Percentiles rank a stretch among this genome's conserved stretches.
Conservation (phyloP, 2,329 filamentous ascomycete species). For the Emericellopsis atlantica region DNA sequence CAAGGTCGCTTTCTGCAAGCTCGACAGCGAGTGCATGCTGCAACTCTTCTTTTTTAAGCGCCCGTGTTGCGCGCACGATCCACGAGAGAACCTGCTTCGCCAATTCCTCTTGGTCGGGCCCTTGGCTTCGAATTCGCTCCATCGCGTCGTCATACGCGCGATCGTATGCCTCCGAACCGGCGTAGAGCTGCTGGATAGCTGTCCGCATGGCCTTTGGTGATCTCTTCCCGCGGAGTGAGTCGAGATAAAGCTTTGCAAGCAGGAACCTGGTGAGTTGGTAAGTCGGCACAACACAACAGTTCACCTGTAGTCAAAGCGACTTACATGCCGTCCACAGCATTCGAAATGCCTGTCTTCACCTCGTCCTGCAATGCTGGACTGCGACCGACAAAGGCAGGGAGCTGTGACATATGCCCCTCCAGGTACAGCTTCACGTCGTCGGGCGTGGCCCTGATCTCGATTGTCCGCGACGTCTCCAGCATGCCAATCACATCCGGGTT, state of each 20-base stretch:
- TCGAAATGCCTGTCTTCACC: slow-evolving; percentile 2
- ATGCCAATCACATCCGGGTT: slow-evolving; percentile 3
- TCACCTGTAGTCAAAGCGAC: no score
- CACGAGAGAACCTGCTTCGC: slow-evolving; percentile 25
- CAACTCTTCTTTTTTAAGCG: slow-evolving; percentile 20
- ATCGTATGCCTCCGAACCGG: slow-evolving; percentile 17
- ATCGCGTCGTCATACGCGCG: slow-evolving; percentile 27
- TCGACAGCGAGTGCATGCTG: slow-evolving; percentile 27
- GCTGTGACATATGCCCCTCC: background rate
- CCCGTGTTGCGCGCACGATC: slow-evolving; percentile 23
- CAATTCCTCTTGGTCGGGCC: slow-evolving; percentile 13
- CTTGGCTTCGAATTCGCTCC: slow-evolving; percentile 26
- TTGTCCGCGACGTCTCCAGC: background rate
- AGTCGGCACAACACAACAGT: no score
- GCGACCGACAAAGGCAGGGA: slow-evolving; percentile 2
- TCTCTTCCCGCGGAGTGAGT: slow-evolving; percentile 6
- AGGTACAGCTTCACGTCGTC: slow-evolving; percentile 5
- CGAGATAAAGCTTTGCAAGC: slow-evolving; percentile 8
- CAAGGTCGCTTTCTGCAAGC: slow-evolving; percentile 9
- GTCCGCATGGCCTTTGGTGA: slow-evolving; percentile 17
- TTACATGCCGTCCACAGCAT: background rate
- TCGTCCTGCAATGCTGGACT: slow-evolving; percentile 4
- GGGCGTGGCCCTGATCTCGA: slow-evolving; percentile 4
- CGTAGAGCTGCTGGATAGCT: slow-evolving; percentile 16
- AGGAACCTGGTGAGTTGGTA: slow-evolving; percentile 5